phyloP scores from a whole-genome alignment of 2,329 filamentous ascomycete species.

The Pseudopyrenochaeta lycopersici region DNA sequence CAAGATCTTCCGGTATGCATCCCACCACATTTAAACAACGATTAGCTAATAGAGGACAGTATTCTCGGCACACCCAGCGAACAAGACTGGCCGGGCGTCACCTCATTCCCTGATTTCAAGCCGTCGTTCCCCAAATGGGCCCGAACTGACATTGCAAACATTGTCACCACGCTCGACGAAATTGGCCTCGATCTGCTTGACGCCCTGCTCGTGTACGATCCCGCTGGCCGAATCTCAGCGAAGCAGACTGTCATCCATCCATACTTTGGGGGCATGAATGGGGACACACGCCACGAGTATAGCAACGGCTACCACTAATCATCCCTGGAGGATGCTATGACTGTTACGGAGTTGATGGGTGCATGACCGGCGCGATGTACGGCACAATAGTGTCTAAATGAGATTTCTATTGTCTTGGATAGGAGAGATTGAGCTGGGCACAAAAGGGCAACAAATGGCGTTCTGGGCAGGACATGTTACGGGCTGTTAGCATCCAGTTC shows the following conservation, averaged over 20 bases:
- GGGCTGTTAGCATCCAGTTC: background rate
- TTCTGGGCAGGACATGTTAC: conserved; percentile 27
- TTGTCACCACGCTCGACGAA: conserved; percentile 79
- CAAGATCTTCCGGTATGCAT: conserved; percentile 83
- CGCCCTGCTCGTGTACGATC: conserved; percentile 83
- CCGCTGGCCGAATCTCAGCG: conserved; percentile 84
- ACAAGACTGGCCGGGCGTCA: conserved; percentile 86
- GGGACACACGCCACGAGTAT: conserved; percentile 44
- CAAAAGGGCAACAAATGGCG: conserved; percentile 29
- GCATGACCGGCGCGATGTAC: conserved; percentile 23
- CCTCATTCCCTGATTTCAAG: conserved; percentile 95
- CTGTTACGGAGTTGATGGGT: conserved; percentile 36
- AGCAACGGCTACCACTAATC: conserved; percentile 48
- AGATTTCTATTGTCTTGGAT: conserved; percentile 30
- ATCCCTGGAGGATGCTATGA: conserved; percentile 39
- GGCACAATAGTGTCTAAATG: conserved; percentile 15
- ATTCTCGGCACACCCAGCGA: conserved; percentile 85
- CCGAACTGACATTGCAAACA: conserved; percentile 70
- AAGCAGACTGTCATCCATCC: conserved; percentile 87
- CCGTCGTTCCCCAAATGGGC: conserved; percentile 90
- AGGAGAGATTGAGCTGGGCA: conserved; percentile 22
- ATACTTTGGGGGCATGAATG: conserved; percentile 72
- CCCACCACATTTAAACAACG: background rate
- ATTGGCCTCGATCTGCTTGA: conserved; percentile 74
- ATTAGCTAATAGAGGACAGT: conserved; percentile 24